Base-by-base conservation (phyloP, 176 grass and related monocot genomes). In the Hordeum vulgare region DNA sequence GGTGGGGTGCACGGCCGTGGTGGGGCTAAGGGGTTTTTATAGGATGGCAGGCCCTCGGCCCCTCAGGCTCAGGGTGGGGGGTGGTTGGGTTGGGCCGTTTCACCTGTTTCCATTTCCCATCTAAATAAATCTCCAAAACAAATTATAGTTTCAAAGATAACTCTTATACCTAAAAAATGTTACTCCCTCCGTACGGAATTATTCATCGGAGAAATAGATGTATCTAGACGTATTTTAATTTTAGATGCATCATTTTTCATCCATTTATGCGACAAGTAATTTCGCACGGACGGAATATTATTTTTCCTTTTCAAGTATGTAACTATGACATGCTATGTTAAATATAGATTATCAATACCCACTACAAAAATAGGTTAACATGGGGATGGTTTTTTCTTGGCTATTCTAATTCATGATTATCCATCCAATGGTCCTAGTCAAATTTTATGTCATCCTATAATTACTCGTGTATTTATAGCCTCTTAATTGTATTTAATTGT, bases 11-110 rank as follows among this genome's bases (percentile, higher is more conserved):
- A 2, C 44, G 40, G 17, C 11, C 53, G 73, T 59, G 79, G 88
- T 89, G 88, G 78, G 88, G 83, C 87, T 66, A 26, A 14, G 11
- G 37, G 68, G n/a, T 1, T 5, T 26, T 78, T 78, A 78, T 78
- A 78, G 76, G 24, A 6, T 37, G 20, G 28, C 12, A 0, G 47
- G 4, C 5, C 14, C 5, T 34, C 72, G 49, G 26, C 8, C 70
- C 9, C 25, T 74, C 8, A 0, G 20, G 17, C 35, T n/a, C n/a
- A n/a, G n/a, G n/a, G n/a, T n/a, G n/a, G 17, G 5, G 71, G 69
- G 3, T 47, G n/a, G 1, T 5, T 75, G 31, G 74, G 14, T 36
- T 58, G 51, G 74, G 47, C 42, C 70, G 26, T 29, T 29, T 63
- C 11, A 61, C 59, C 14, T 29, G 5, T 62, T 62, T 63, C 59